These are phyloP conservation scores for Colletotrichum godetiae DNA, from an alignment of 2,329 filamentous ascomycete genomes.

Conservation along the genomic window DNA sequence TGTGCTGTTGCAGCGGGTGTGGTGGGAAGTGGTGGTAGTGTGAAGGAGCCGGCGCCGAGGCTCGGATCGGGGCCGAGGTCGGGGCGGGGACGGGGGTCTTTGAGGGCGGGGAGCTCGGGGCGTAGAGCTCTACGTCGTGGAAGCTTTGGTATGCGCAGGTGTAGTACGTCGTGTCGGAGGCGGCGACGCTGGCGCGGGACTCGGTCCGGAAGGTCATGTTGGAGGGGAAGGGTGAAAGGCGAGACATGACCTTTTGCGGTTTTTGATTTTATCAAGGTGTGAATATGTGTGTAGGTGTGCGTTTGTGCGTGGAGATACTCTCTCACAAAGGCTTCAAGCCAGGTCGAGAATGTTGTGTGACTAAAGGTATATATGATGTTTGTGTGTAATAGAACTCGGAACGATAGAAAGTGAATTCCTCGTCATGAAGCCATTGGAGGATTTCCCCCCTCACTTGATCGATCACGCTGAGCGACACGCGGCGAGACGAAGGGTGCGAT, in stretches of 20 bases:
- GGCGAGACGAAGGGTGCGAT: neutral
- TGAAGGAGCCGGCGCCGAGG: constrained; percentile 31
- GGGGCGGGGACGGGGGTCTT: constrained; percentile 35
- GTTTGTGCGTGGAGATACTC: neutral
- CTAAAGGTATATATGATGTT: constrained; percentile 1
- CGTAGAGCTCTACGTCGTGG: constrained; percentile 60
- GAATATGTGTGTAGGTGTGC: neutral
- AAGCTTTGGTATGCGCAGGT: constrained; percentile 56
- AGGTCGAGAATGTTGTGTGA: neutral
- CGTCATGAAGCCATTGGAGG: constrained; percentile 27
- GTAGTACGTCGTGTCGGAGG: constrained; percentile 60
- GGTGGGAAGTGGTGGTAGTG: constrained; percentile 27
- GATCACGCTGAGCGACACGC: neutral
- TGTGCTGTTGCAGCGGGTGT: constrained; percentile 14
- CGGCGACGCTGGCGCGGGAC: constrained; percentile 55
- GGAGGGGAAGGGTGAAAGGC: constrained; percentile 30
- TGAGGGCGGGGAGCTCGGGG: constrained; percentile 48
- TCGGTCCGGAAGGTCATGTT: constrained; percentile 41
- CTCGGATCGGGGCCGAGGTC: constrained; percentile 5
- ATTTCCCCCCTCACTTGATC: constrained; percentile 24
- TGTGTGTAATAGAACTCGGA: constrained; percentile 20
- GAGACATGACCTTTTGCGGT: constrained; percentile 33
- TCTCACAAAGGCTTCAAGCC: neutral
- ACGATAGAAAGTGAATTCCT: constrained; percentile 15
- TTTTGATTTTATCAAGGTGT: neutral